phyloP scores from a whole-genome alignment of 1,139 yeast species.

The Yamadazyma trypodendri region DNA sequence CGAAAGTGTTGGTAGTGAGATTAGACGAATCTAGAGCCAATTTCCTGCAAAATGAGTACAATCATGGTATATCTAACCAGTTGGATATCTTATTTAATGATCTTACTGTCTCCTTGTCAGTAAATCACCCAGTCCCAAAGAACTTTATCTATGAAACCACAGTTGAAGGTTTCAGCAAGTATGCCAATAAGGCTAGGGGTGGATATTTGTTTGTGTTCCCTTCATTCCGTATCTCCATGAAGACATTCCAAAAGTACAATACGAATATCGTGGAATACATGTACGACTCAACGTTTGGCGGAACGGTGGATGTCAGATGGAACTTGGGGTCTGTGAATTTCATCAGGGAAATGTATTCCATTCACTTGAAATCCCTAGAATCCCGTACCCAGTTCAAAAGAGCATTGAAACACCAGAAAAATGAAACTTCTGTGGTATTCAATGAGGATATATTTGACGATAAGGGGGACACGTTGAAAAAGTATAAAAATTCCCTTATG shows the following conservation, averaged over 20 bases:
- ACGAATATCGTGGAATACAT: conserved; percentile 59
- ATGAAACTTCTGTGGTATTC: conserved; percentile 11
- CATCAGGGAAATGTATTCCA: conserved; percentile 79
- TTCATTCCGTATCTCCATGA: conserved; percentile 70
- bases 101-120: conserved; percentile 64
- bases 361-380: conserved; percentile 52
- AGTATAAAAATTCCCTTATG: conserved; percentile 1
- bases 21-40: conserved; percentile 60
- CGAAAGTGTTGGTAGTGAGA: conserved; percentile 66
- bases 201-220: conserved; percentile 83
- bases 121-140: conserved; percentile 45
- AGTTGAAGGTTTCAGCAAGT: conserved; percentile 54
- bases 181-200: conserved; percentile 65
- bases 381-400: conserved; percentile 36
- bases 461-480: conserved; percentile 4
- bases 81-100: conserved; percentile 56
- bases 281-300: conserved; percentile 75
- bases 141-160: conserved; percentile 41
- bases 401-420: conserved; percentile 8
- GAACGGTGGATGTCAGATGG: conserved; percentile 90
- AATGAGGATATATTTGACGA: conserved; percentile 19
- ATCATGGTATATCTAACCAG: conserved; percentile 48
- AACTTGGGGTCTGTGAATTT: conserved; percentile 90
- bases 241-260: conserved; percentile 58
- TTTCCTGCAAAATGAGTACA: conserved; percentile 57